These are phyloP conservation scores for Trichosporon sp. DNA, from an alignment of 1,284 basidiomycete genomes.

Conservation along the genomic window DNA sequence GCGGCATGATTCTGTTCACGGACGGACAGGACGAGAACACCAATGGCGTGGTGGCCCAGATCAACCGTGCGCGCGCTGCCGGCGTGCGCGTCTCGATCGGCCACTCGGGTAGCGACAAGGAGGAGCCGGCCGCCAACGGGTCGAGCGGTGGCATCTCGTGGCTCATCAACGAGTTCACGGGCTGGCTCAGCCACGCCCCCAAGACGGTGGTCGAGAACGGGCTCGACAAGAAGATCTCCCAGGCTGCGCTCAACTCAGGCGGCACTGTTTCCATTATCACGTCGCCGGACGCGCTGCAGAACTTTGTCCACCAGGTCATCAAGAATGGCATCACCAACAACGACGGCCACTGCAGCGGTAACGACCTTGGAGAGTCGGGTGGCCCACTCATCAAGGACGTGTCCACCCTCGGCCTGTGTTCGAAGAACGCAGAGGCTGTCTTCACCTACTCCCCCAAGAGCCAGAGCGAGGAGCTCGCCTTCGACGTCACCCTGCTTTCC, in stretches of 20 bases:
- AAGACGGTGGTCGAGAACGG: not conserved
- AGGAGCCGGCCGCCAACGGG: too few species aligned
- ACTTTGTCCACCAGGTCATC: not conserved
- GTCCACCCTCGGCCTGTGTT: slow-evolving; percentile 25
- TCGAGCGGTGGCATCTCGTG: too few species aligned
- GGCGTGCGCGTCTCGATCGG: slow-evolving; percentile 20
- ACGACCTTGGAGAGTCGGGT: not conserved
- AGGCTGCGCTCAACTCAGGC: not conserved
- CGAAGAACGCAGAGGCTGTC: slow-evolving; percentile 17
- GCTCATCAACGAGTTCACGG: too few species aligned
- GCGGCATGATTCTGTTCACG: slow-evolving; percentile 19
- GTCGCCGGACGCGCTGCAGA: not conserved
- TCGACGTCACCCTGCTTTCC: slow-evolving; percentile 16
- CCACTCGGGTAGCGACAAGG: not conserved
- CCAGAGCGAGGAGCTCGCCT: slow-evolving; percentile 16
- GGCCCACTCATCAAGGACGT: slow-evolving; percentile 5
- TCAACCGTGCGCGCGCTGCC: not conserved
- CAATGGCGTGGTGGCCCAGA: not conserved
- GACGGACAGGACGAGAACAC: slow-evolving; percentile 19
- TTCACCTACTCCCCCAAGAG: slow-evolving; percentile 22
- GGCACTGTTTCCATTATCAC: not conserved
- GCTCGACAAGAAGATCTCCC: not conserved
- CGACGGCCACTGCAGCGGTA: slow-evolving; percentile 24
- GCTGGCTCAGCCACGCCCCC: not conserved
- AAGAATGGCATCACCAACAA: slow-evolving; percentile 26